Conservation (phyloP, 108 stramenopile species). For the Mayamaea pseudoterrestris region DNA sequence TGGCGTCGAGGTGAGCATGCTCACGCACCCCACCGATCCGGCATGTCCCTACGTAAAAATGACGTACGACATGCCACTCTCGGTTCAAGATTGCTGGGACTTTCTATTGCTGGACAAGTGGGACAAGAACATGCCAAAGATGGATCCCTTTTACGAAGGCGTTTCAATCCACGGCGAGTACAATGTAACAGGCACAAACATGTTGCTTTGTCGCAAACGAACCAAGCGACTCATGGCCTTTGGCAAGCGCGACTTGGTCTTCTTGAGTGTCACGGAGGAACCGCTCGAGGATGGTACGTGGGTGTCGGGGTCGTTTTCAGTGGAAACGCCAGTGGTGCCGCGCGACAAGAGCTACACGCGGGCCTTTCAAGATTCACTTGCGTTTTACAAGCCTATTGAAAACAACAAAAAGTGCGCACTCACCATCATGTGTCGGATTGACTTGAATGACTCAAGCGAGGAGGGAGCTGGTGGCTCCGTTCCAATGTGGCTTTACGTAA, state of each 20-base stretch:
- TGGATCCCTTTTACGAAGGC: constrained; percentile 66
- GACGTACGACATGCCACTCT: constrained; percentile 32
- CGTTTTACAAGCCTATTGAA: constrained; percentile 41
- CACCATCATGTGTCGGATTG: constrained; percentile 57
- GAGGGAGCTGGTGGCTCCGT: constrained; percentile 43
- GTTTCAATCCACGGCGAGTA: constrained; percentile 22
- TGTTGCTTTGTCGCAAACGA: constrained; percentile 46
- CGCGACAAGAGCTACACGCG: constrained; percentile 26
- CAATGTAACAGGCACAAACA: constrained; percentile 19
- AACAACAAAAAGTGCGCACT: constrained; percentile 18
- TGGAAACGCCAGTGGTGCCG: constrained; percentile 24
- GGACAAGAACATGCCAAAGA: constrained; percentile 47
- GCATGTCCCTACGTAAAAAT: constrained; percentile 56
- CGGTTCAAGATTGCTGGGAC: constrained; percentile 39
- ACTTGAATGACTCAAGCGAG: constrained; percentile 43
- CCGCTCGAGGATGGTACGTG: constrained; percentile 32
- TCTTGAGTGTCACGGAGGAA: constrained; percentile 38
- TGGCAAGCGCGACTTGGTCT: constrained; percentile 58
- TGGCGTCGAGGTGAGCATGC: constrained; percentile 27
- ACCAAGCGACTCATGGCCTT: constrained; percentile 40
- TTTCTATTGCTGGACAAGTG: constrained; percentile 36
- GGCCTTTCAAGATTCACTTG: constrained; percentile 61
- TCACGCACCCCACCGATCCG: constrained; percentile 44
- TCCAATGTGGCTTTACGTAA: constrained; percentile 63
- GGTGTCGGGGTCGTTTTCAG: constrained; percentile 51